phyloP scores from a whole-genome alignment of 371 early-diverging fungal species.

The Blastocladiella emersonii region DNA sequence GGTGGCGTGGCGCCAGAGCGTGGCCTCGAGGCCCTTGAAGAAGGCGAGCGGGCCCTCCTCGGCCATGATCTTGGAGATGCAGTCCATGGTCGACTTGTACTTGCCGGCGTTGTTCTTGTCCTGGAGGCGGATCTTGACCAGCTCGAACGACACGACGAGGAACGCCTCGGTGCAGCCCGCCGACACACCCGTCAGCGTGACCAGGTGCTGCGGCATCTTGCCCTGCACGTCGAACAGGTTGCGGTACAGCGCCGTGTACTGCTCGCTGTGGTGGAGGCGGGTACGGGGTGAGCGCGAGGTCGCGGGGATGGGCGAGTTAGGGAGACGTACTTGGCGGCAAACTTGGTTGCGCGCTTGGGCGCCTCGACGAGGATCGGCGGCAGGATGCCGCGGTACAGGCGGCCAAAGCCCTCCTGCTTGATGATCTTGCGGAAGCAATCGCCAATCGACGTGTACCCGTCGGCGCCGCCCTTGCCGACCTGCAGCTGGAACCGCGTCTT shows the following conservation, averaged over 20 bases:
- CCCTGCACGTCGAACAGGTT: slow-evolving; percentile 28
- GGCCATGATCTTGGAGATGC: slow-evolving; percentile 51
- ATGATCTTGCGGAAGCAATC: slow-evolving; percentile 74
- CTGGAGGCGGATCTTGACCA: slow-evolving; percentile 90
- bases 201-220: slow-evolving; percentile 24
- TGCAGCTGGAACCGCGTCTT: slow-evolving; percentile 94
- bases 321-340: slow-evolving; percentile 36
- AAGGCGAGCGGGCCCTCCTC: slow-evolving; percentile 70
- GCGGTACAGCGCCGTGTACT: slow-evolving; percentile 57
- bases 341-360: slow-evolving; percentile 94
- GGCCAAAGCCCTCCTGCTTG: slow-evolving; percentile 69
- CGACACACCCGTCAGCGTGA: slow-evolving; percentile 79
- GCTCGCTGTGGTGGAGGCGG: slow-evolving; percentile 29
- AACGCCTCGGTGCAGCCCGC: slow-evolving; percentile 89
- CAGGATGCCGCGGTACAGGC: slow-evolving; percentile 83
- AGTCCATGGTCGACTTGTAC: slow-evolving; percentile 61
- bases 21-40: slow-evolving; percentile 86
- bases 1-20: slow-evolving; percentile 83
- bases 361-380: slow-evolving; percentile 96
- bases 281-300: too few species aligned
- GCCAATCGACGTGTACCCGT: slow-evolving; percentile 53
- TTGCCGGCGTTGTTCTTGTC: slow-evolving; percentile 63
- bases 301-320: too few species aligned
- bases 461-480: slow-evolving; percentile 49
- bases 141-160: slow-evolving; percentile 80